Base-by-base conservation (phyloP, 495 filamentous ascomycete genomes). In the Penicillium paxilli region DNA sequence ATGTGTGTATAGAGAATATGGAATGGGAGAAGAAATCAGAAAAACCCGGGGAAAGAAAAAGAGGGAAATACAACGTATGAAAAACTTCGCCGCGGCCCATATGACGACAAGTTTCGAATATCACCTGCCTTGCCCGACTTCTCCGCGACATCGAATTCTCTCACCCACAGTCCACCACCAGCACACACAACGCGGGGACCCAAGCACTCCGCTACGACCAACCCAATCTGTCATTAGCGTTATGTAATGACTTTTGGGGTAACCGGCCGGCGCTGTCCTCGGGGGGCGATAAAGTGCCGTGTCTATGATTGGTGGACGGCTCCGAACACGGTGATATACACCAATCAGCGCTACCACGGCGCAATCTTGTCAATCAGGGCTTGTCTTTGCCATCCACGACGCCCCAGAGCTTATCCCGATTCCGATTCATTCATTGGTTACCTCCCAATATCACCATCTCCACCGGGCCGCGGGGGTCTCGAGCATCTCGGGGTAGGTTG, bases 241-340 rank as follows among this genome's bases (percentile, higher is more conserved):
- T 62, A 67, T 40, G 54, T 67, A 69, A 66, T 61, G 19, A 44
- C n/a, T 49, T 55, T 64, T 66, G 62, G 64, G 61, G 66, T 68
- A 59, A 54, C 55, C 23, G 19, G 33, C 17, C 44, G 1, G 20
- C 24, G 35, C 32, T 4, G 12, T 32, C n/a, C 20, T 5, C 7
- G 25, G 24, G 44, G 38, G 30, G 19, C 35, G 62, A 65, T 65
- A 67, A 51, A 30, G 20, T 32, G 9, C 55, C 40, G 49, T 12
- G 17, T 0, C 6, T 22, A 0, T 62, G 22, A 65, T 60, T 67
- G 55, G 64, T 4, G 9, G 0, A 12, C 4, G 10, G 3, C 20
- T 23, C 64, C 64, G 64, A 62, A 21, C n/a, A 6, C 64, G 64
- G 64, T 25, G 6, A 1, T 12, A 38, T 40, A 0, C 14, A 23